Evolutionary conservation across 2,329 filamentous ascomycete genomes (phyloP), one percentile per base, ranked within the genome.

Genomic region (Sarocladium kiliense): DNA sequence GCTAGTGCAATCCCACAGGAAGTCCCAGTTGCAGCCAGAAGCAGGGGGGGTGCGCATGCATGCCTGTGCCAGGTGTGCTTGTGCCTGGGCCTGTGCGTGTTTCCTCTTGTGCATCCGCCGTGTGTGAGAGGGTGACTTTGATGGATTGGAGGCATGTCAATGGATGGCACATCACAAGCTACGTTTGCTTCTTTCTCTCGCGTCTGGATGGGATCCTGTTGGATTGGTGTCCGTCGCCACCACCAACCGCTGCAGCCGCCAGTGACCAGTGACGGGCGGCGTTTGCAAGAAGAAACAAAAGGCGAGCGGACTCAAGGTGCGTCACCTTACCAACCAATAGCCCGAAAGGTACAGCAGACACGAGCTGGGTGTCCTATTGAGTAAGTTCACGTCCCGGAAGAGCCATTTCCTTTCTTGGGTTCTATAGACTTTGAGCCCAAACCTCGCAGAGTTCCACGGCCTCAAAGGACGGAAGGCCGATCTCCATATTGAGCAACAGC

Each of bases 81-180:
- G 44, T 49, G 44, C 44, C 44, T 49, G 44, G 44, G 44, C 44
- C 44, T 27, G 44, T 49, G 44, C 44, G 44, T 32, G 44, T 30
- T 30, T 30, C 19, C 9, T 14, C 21, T 49, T 49, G 44, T 49
- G 44, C 44, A 49, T 27, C 37, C 44, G 25, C n/a, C 16, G 39
- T 44, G 39, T 44, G 39, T 44, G 39, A 21, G 39, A 49, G 44
- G 25, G 44, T 49, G 44, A 44, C 23, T 49, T 27, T 49, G 44
- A 30, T 32, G 21, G 39, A 44, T 19, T 45, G 41, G 41, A 45
- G 18, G 19, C 21, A 25, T n/a, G 36, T 45, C 18, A 45, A 21
- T 45, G 23, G 14, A 32, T 9, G 44, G 9, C 21, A 32, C 30
- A 19, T 49, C 44, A 49, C 30, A 23, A n/a, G n/a, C n/a, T n/a